Conservation (phyloP, 2,329 filamentous ascomycete species). For the Xylaria sp. region DNA sequence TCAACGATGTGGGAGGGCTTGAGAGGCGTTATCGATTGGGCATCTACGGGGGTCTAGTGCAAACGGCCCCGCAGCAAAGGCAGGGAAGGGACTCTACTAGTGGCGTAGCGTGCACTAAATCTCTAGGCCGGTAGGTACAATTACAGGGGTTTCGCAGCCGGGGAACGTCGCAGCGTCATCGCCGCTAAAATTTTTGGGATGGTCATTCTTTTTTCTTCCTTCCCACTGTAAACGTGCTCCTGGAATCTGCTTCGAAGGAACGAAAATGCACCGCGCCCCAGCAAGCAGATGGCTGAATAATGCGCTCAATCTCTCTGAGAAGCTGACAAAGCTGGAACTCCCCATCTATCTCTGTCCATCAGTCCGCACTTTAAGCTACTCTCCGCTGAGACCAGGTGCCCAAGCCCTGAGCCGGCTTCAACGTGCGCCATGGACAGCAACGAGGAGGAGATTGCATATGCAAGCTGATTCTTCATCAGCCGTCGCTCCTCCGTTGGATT, state of each 20-base stretch:
- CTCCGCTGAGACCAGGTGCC: slow-evolving; percentile 25
- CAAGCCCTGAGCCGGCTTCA: slow-evolving; percentile 29
- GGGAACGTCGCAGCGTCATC: slow-evolving; percentile 21
- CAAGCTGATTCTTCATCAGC: slow-evolving; percentile 39
- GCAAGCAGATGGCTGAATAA: slow-evolving; percentile 57
- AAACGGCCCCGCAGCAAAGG: slow-evolving; percentile 10
- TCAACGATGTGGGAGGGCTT: slow-evolving; percentile 20
- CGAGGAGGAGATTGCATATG: slow-evolving; percentile 48
- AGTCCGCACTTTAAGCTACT: slow-evolving; percentile 41
- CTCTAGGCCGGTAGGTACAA: not conserved
- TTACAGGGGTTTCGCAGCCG: slow-evolving; percentile 29
- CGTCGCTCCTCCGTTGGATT: slow-evolving; percentile 13
- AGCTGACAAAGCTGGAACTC: slow-evolving; percentile 52
- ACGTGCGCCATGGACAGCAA: slow-evolving; percentile 42
- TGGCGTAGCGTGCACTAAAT: slow-evolving; percentile 4
- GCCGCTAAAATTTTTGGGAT: slow-evolving; percentile 19
- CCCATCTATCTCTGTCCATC: slow-evolving; percentile 63
- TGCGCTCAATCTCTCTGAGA: slow-evolving; percentile 57
- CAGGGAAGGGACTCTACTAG: not conserved
- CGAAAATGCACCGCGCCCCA: slow-evolving; percentile 58
- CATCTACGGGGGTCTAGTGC: not conserved
- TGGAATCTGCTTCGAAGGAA: slow-evolving; percentile 16
- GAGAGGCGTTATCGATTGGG: slow-evolving; percentile 21
- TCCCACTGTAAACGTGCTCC: not conserved
- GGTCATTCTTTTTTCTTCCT: slow-evolving; percentile 9